Evolutionary conservation across 2,329 filamentous ascomycete genomes (phyloP).

Genomic region (Septoria petroselini): DNA sequence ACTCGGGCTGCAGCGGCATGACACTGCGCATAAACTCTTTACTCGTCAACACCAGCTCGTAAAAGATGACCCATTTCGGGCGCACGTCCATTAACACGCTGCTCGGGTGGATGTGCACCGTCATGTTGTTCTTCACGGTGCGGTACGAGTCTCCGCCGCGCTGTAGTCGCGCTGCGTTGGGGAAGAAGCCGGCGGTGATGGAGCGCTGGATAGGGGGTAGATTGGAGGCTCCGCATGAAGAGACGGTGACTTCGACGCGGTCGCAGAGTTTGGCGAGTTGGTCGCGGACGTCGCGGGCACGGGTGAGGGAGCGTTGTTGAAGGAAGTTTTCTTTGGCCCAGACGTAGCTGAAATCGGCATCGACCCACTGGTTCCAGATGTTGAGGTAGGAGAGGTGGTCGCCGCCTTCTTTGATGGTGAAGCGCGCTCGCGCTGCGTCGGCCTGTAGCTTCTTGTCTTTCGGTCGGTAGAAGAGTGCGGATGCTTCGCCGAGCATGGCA

Average conservation of each 20-base stretch:
- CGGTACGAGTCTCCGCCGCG: slow-evolving; percentile 83
- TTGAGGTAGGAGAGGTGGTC: slow-evolving; percentile 87
- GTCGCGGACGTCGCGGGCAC: slow-evolving; percentile 86
- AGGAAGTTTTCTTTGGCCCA: slow-evolving; percentile 94
- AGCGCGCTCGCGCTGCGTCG: slow-evolving; percentile 82
- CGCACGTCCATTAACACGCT: slow-evolving; percentile 75
- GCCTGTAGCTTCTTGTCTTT: slow-evolving; percentile 98
- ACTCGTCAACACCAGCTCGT: slow-evolving; percentile 74
- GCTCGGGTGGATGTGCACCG: slow-evolving; percentile 87
- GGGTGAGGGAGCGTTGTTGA: slow-evolving; percentile 82
- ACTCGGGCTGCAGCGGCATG: slow-evolving; percentile 78
- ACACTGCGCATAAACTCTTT: slow-evolving; percentile 92
- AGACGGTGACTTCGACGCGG: slow-evolving; percentile 74
- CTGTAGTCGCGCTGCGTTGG: slow-evolving; percentile 81
- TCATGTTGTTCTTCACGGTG: slow-evolving; percentile 84
- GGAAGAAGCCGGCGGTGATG: slow-evolving; percentile 89
- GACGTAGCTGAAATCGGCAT: slow-evolving; percentile 80
- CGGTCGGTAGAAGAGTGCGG: slow-evolving; percentile 85
- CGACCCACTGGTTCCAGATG: slow-evolving; percentile 93
- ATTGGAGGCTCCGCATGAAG: slow-evolving; percentile 66
- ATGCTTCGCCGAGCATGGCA: slow-evolving; percentile 88
- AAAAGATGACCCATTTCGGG: slow-evolving; percentile 85
- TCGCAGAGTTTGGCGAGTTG: slow-evolving; percentile 91
- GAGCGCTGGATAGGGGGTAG: slow-evolving; percentile 79
- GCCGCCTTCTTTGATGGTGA: slow-evolving; percentile 85